Base-by-base conservation (phyloP, 495 filamentous ascomycete species). In the Podospora fimiseda region DNA sequence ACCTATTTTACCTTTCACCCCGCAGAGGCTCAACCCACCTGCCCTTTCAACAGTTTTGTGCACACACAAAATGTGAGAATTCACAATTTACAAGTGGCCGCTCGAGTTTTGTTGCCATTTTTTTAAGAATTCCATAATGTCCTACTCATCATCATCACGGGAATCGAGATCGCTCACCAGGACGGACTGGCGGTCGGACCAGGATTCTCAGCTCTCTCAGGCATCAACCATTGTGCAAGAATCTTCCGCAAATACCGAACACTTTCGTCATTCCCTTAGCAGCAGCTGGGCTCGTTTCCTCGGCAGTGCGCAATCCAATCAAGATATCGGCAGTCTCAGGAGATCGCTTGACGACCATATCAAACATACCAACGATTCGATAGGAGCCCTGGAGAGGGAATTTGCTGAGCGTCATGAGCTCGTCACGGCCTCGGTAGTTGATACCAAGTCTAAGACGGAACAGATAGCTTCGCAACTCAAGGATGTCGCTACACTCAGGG, bases 231-330 rank as follows among this genome's bases (percentile, higher is more conserved):
- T n/a, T n/a, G n/a, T n/a, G n/a, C 41, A 43, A 14, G 56, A 57
- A 13, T 15, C 53, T n/a, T n/a, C n/a, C 27, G 15, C 21, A 8
- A 55, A 51, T 11, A 9, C 54, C 33, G 57, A 61, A 43, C 44
- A 24, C 2, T 43, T 63, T 16, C 56, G 57, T n/a, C 44, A 52
- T 14, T 54, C 58, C 1, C 43, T 63, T 13, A 40, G 45, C 56
- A 58, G 18, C 54, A 49, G 46, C 11, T 67, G 64, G 64, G 30
- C 56, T 33, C 54, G 49, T 33, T 67, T 61, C 37, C 55, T 67
- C 40, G 43, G 36, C n/a, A 54, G 60, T 19, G 62, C 63, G 36
- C 54, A 67, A 30, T 60, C 44, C 48, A 55, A 24, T 27, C 39
- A 51, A 7, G 60, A 65, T 30, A 23, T 67, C 23, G 19, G 16